A percentile compares a stretch with the other conserved stretches of the same genome.
phyloP scores from a whole-genome alignment of 31 red algal species.

The Odonthalia washingtoniensis region DNA sequence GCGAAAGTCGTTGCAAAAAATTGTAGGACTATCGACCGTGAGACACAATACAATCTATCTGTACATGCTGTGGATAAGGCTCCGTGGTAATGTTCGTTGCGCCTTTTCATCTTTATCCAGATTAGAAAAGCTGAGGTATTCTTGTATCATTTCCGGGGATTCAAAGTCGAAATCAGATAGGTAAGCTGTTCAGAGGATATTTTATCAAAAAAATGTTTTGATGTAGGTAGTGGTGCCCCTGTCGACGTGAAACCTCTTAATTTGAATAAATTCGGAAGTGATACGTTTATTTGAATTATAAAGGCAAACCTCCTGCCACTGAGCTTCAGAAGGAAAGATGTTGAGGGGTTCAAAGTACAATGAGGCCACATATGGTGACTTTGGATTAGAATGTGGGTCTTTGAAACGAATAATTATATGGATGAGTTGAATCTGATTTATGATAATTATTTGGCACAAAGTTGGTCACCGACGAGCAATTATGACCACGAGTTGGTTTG shows the following conservation, averaged over 20 bases:
- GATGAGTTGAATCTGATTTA: slow-evolving; percentile 77
- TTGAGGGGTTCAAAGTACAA: slow-evolving; percentile 56
- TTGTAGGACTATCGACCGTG: not conserved
- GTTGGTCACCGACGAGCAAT: slow-evolving; percentile 69
- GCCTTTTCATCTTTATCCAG: not conserved
- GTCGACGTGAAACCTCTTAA: slow-evolving; percentile 60
- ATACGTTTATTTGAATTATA: slow-evolving; percentile 11
- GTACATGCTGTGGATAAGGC: slow-evolving; percentile 49
- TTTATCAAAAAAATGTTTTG: no score
- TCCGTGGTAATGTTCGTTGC: not conserved
- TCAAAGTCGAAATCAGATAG: slow-evolving; percentile 28
- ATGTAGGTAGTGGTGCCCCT: slow-evolving; percentile 60
- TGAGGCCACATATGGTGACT: slow-evolving; percentile 64
- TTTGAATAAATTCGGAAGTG: slow-evolving; percentile 61
- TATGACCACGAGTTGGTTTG: slow-evolving; percentile 42
- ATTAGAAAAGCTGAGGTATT: slow-evolving; percentile 32
- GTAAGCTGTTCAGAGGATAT: no score
- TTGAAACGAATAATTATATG: slow-evolving; percentile 81
- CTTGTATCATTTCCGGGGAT: slow-evolving; percentile 52
- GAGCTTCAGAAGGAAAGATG: slow-evolving; percentile 47
- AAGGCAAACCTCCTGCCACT: slow-evolving; percentile 68
- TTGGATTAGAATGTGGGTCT: no score
- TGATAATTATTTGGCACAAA: slow-evolving; percentile 84
- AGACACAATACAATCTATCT: slow-evolving; percentile 53
- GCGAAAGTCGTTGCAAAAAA: not conserved